A percentile compares a stretch with the other conserved stretches of the same genome.
Evolutionary conservation across 495 filamentous ascomycete species (phyloP).

Genomic region (Tuber magnatum): DNA sequence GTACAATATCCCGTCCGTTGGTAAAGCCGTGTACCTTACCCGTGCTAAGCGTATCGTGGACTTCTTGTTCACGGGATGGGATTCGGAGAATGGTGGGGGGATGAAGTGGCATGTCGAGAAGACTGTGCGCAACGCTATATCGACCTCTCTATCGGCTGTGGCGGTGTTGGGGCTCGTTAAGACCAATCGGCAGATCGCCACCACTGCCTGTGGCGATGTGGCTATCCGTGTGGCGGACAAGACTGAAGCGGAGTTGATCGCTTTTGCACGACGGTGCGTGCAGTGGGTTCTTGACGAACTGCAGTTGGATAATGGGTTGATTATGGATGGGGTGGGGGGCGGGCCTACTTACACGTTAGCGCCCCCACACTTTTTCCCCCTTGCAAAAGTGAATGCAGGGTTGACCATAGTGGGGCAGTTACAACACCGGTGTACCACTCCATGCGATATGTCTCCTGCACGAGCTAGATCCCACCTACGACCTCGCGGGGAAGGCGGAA

Average conservation of each 20-base stretch:
- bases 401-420: constrained; percentile 10
- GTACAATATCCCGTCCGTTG: constrained; percentile 18
- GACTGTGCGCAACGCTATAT: constrained; percentile 30
- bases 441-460: constrained; percentile 31
- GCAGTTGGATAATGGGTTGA: constrained; percentile 31
- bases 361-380: neutral
- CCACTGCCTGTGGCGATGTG: neutral
- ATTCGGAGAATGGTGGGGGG: constrained; percentile 26
- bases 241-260: constrained; percentile 14
- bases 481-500: constrained; percentile 24
- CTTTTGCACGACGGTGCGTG: constrained; percentile 12
- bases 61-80: constrained; percentile 34
- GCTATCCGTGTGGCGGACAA: constrained; percentile 2
- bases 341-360: constrained; percentile 32
- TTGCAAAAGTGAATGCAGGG: neutral
- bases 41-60: constrained; percentile 20
- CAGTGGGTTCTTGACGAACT: constrained; percentile 30
- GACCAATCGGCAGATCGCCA: neutral
- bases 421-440: constrained; percentile 35
- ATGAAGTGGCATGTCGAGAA: constrained; percentile 35
- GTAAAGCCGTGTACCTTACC: constrained; percentile 23
- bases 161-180: constrained; percentile 29
- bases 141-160: constrained; percentile 35
- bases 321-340: constrained; percentile 33
- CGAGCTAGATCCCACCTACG: constrained; percentile 20